phyloP scores from a whole-genome alignment of 1,284 basidiomycete genomes.

The Porodaedalea pini region DNA sequence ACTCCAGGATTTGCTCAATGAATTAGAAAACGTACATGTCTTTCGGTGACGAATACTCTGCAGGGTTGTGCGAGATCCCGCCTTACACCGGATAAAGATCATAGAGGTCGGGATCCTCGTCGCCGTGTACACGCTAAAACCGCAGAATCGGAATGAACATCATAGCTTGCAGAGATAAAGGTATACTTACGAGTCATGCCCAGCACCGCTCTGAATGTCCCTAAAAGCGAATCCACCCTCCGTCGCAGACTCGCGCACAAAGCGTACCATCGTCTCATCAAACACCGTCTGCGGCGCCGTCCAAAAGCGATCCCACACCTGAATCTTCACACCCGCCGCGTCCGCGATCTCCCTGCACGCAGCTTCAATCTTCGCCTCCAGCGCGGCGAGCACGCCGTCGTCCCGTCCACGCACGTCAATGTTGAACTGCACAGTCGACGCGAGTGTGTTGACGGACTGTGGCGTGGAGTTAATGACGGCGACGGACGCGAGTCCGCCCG shows the following conservation, averaged over 20 bases:
- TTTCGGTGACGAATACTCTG: constrained; percentile 25
- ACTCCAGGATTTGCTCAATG: background rate
- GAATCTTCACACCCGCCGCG: constrained; percentile 13
- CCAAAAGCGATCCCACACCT: constrained; percentile 23
- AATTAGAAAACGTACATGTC: constrained; percentile 20
- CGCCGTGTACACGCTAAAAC: constrained; percentile 23
- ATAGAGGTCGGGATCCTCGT: constrained; percentile 26
- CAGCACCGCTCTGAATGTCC: constrained; percentile 26
- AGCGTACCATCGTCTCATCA: constrained; percentile 20
- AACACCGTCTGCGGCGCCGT: constrained; percentile 21
- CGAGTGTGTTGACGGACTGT: constrained; percentile 24
- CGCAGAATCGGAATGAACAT: background rate
- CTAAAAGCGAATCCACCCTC: constrained; percentile 16
- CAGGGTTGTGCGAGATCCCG: constrained; percentile 27
- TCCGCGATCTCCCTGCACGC: constrained; percentile 18
- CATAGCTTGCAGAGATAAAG: background rate
- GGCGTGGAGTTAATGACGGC: constrained; percentile 24
- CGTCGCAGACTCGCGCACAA: constrained; percentile 21
- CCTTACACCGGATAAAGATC: constrained; percentile 28
- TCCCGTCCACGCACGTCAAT: constrained; percentile 23
- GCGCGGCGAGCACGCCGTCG: constrained; percentile 14
- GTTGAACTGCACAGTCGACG: constrained; percentile 24
- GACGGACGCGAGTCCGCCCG: constrained; percentile 21
- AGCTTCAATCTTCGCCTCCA: constrained; percentile 19
- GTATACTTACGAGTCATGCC: constrained; percentile 25